These are phyloP conservation scores for Sergeia podlipaevii DNA, from an alignment of 208 protist species.

Conservation along the genomic window DNA sequence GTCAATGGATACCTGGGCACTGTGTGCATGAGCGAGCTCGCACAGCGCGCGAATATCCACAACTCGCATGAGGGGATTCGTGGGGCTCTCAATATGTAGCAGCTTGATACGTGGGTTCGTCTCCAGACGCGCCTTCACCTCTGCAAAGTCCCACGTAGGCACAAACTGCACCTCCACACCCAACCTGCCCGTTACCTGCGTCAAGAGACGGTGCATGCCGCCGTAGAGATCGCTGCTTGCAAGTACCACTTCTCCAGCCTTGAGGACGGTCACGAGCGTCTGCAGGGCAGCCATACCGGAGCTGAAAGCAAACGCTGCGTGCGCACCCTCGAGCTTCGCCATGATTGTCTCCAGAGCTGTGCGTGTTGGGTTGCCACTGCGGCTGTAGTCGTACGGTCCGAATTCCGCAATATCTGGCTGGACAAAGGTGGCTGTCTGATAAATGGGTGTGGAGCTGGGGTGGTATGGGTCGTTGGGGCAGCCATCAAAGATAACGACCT, in stretches of 20 bases:
- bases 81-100: conserved; percentile 94
- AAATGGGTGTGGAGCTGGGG: conserved; percentile 85
- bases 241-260: conserved; percentile 68
- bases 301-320: conserved; percentile 85
- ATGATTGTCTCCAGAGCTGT: conserved; percentile 88
- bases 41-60: conserved; percentile 83
- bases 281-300: conserved; percentile 85
- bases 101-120: conserved; percentile 57
- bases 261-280: conserved; percentile 82
- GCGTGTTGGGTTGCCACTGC: conserved; percentile 93
- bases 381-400: conserved; percentile 92
- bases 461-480: conserved; percentile 90
- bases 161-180: conserved; percentile 87
- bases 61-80: conserved; percentile 93
- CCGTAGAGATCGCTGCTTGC: conserved; percentile 92
- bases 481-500: conserved; percentile 84
- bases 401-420: conserved; percentile 77
- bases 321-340: conserved; percentile 90
- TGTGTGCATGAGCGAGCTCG: conserved; percentile 63
- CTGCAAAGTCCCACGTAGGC: conserved; percentile 72
- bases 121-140: conserved; percentile 38
- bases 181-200: conserved; percentile 58
- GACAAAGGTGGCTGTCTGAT: conserved; percentile 91
- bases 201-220: conserved; percentile 91
- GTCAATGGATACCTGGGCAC: conserved; percentile 90